Base-by-base conservation (phyloP, 2,329 filamentous ascomycete genomes). In the Penicillium digitatum region DNA sequence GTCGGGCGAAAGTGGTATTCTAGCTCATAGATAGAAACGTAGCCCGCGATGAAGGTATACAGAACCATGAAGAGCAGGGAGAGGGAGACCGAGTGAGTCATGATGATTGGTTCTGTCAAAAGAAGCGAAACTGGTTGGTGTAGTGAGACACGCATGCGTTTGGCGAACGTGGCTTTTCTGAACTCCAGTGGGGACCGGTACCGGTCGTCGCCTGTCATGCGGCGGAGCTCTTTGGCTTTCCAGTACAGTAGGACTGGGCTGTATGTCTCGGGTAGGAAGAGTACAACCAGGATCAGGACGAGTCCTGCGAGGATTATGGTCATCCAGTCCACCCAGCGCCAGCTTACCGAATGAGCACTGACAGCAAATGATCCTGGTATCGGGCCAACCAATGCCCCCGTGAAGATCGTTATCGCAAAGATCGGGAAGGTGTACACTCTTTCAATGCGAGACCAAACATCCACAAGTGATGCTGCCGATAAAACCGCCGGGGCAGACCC, bases 221-320 rank as follows among this genome's bases (percentile, higher is more conserved):
- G 62, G 3, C 76, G 72, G 1, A 79, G 67, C 20, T 75, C 73
- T 27, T 65, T 60, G 2, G 75, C 76, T 62, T 78, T 78, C 76
- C 75, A 79, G 27, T 72, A 69, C 5, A 79, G 64, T 1, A 79
- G 64, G n/a, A 77, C 63, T 0, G 77, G 78, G 3, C 75, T 68
- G 60, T 79, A 82, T 0, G 79, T 82, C 65, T 82, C 80, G 2
- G 78, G 80, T 6, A 79, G 70, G 57, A 79, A 76, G 3, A 79
- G 57, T 2, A 81, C 54, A 1, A 75, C 66, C 10, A 72, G 29
- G 8, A 63, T 11, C 31, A 77, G 66, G 1, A 73, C 57, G 0
- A 70, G 49, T 1, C 62, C 70, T 10, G 71, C 71, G 14, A 73
- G 66, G 26, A 77, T 72, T 7, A 76, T 58, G 0, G 72, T 74